Base-by-base conservation (phyloP, 2,329 filamentous ascomycete genomes). In the Paracoccidioides lutzii region DNA sequence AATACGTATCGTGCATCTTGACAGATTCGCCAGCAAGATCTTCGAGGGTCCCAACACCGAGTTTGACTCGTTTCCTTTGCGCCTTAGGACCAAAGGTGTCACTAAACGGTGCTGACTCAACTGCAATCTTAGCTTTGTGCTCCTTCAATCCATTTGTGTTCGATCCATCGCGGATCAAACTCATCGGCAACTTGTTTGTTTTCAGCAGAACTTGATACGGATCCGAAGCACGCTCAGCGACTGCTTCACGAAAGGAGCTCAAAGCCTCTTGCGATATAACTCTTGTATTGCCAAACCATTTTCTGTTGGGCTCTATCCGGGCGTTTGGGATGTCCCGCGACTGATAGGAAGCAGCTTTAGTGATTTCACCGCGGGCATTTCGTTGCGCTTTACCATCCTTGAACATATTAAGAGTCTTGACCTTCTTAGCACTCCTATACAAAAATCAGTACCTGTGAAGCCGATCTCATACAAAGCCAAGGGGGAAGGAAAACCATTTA, bases 251-350 rank as follows among this genome's bases (percentile, higher is more conserved):
- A 74, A 98, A 98, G 1, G 87, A 83, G 46, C 81, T 81, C 60
- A 97, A 78, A 3, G 89, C 88, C 69, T 95, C 88, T 69, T 96
- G 91, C 0, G 87, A 89, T 66, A 96, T 95, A 46, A 85, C 83
- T 65, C 93, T 79, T 38, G 91, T 95, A 72, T 96, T 96, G 65
- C 85, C 88, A 75, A 98, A 98, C 93, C 93, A 98, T 75, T 94
- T 94, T 66, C 93, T 81, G 74, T 97, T 94, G 52, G 93, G 93
- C 76, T 97, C 91, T 67, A 97, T 87, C 62, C 90, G 82, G 62
- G 91, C 93, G 58, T 80, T 82, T 49, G 91, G 90, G 28, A 84
- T 74, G 40, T 95, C 90, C 66, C 83, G 79, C 58, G 85, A 90
- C 75, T 97, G 90, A 73, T 83, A 95, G 14, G 82, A 79, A 51